phyloP scores from a whole-genome alignment of 2,329 filamentous ascomycete genomes.

The Sordariomycetes sp. region DNA sequence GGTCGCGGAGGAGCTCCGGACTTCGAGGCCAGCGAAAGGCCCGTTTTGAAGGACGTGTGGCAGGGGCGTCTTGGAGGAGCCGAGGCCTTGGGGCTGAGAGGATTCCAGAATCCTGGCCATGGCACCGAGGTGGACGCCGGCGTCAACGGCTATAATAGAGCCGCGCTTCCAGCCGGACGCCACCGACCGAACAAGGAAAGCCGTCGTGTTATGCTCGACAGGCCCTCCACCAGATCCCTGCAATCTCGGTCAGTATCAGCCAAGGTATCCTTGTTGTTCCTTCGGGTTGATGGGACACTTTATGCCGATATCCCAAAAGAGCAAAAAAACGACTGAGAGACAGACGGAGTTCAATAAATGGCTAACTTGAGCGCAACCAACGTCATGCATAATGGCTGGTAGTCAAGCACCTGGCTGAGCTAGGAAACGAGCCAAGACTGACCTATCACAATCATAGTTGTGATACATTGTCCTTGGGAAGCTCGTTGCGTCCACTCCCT shows the following conservation, averaged over 20 bases:
- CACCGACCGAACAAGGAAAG: slow-evolving; percentile 76
- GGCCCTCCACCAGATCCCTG: slow-evolving; percentile 88
- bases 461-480: neutral
- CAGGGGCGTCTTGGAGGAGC: slow-evolving; percentile 20
- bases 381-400: no score
- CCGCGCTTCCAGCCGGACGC: slow-evolving; percentile 69
- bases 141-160: slow-evolving; percentile 86
- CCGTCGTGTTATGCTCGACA: slow-evolving; percentile 79
- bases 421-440: neutral
- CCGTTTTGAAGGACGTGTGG: slow-evolving; percentile 50
- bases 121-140: slow-evolving; percentile 77
- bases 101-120: slow-evolving; percentile 69
- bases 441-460: neutral
- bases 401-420: no score
- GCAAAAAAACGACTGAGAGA: no score
- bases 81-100: slow-evolving; percentile 28
- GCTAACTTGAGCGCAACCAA: no score
- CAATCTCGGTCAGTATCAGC: neutral
- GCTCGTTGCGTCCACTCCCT: neutral
- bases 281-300: no score
- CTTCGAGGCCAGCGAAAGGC: slow-evolving; percentile 68
- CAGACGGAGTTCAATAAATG: no score
- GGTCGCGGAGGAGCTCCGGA: slow-evolving; percentile 54
- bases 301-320: no score
- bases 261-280: no score